A percentile compares a stretch with the other conserved stretches of the same genome.
Evolutionary conservation across 1,284 basidiomycete species (phyloP).

Genomic region (Ustilago crameri): DNA sequence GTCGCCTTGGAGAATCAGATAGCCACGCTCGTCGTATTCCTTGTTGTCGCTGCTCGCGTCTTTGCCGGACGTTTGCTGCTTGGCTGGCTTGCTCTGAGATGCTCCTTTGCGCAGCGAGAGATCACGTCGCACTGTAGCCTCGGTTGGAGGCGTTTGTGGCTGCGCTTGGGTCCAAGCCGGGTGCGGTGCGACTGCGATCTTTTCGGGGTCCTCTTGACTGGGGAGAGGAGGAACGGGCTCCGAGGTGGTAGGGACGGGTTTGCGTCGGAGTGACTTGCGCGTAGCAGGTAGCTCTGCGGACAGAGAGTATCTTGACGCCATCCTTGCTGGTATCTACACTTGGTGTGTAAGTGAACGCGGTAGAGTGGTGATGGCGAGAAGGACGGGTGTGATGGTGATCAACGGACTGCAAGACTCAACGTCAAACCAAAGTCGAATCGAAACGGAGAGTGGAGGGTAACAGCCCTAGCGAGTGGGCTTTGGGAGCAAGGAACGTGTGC

Average conservation of each 20-base stretch:
- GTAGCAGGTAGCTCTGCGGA: constrained; percentile 40
- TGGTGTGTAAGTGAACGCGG: neutral
- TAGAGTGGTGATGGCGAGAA: constrained; percentile 7
- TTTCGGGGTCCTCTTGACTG: constrained; percentile 7
- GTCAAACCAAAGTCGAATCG: too few species aligned
- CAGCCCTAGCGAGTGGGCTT: too few species aligned
- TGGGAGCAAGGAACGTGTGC: too few species aligned
- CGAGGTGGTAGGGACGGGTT: neutral
- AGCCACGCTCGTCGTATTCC: constrained; percentile 32
- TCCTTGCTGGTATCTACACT: constrained; percentile 7
- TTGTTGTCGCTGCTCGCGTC: constrained; percentile 16
- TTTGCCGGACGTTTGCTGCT: constrained; percentile 4
- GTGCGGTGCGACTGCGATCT: constrained; percentile 19
- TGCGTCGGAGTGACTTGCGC: constrained; percentile 35
- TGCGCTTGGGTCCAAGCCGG: constrained; percentile 6
- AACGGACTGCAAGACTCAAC: neutral
- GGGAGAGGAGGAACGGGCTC: neutral
- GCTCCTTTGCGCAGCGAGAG: constrained; percentile 19
- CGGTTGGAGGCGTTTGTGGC: neutral
- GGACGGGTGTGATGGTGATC: neutral
- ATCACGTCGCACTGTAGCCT: constrained; percentile 2
- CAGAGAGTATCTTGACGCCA: constrained; percentile 46
- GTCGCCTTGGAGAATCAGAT: constrained; percentile 25
- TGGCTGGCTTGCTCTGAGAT: neutral
- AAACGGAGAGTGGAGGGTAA: too few species aligned